A percentile compares a stretch with the other conserved stretches of the same genome.
phyloP scores from a whole-genome alignment of 2,329 filamentous ascomycete genomes.

The Pseudogymnoascus sp. region DNA sequence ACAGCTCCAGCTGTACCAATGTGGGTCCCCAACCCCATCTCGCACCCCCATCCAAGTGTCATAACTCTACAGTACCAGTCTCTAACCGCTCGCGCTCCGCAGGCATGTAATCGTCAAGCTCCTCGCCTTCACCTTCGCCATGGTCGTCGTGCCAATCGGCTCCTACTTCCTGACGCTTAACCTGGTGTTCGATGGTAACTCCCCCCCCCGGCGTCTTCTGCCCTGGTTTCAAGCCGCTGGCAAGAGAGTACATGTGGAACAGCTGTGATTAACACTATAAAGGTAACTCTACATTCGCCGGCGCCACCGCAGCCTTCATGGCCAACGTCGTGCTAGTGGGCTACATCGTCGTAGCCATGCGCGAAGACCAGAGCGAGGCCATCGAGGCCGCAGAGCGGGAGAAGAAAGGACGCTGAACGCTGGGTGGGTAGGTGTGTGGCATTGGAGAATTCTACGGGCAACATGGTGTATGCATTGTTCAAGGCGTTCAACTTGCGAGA shows the following conservation, averaged over 20 bases:
- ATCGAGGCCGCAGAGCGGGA: conserved; percentile 38
- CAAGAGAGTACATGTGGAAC: not conserved
- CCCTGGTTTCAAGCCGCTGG: not conserved
- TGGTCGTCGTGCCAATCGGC: conserved; percentile 79
- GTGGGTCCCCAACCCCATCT: conserved; percentile 41
- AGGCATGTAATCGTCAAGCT: conserved; percentile 86
- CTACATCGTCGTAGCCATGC: conserved; percentile 89
- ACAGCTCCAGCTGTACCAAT: conserved; percentile 75
- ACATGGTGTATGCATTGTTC: not conserved
- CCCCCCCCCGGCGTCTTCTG: not conserved
- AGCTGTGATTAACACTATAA: not conserved
- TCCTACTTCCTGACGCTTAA: conserved; percentile 80
- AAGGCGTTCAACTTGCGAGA: not conserved
- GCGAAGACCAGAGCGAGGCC: conserved; percentile 56
- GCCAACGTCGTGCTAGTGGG: conserved; percentile 84
- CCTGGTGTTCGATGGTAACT: conserved; percentile 64
- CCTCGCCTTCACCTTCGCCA: conserved; percentile 80
- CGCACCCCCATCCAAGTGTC: not conserved
- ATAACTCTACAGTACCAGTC: conserved; percentile 14
- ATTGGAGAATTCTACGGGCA: not conserved
- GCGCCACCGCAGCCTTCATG: conserved; percentile 74
- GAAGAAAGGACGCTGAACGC: conserved; percentile 20
- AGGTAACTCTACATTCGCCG: conserved; percentile 87
- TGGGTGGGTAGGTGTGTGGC: no score
- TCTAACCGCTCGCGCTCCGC: conserved; percentile 11